These are phyloP conservation scores for Diaporthe vaccinii DNA, from an alignment of 2,329 filamentous ascomycete genomes.

Conservation along the genomic window DNA sequence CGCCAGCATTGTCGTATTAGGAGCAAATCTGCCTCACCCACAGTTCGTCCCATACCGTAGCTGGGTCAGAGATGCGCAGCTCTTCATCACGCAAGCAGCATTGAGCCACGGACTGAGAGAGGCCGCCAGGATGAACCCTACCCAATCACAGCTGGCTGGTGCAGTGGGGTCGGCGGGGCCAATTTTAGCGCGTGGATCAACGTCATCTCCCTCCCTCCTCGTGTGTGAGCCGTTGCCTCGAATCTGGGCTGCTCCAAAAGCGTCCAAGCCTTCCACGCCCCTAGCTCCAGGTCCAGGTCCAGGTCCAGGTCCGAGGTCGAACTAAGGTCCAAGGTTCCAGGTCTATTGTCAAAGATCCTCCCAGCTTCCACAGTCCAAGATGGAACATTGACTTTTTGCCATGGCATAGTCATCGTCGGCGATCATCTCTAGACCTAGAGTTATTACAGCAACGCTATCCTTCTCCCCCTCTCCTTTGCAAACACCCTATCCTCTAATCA, in stretches of 20 bases:
- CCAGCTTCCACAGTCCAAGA: not conserved
- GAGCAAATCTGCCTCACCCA: not conserved
- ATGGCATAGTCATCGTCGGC: constrained; percentile 15
- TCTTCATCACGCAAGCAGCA: not conserved
- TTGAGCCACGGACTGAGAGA: not conserved
- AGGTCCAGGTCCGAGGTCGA: not conserved
- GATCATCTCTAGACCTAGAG: constrained; percentile 25
- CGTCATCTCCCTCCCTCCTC: constrained; percentile 30
- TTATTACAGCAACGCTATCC: constrained; percentile 5
- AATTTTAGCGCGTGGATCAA: constrained; percentile 34
- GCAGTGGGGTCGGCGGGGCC: constrained; percentile 17
- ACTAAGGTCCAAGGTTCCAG: not conserved
- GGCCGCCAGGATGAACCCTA: constrained; percentile 11
- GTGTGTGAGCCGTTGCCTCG: not conserved
- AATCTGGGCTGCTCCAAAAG: not conserved
- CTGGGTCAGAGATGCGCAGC: not conserved
- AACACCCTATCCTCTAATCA: not conserved
- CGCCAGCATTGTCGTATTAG: not conserved
- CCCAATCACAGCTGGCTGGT: constrained; percentile 20
- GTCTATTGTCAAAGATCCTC: not conserved
- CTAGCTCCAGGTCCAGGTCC: constrained; percentile 22
- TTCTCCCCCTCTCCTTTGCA: not conserved
- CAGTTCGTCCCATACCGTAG: not conserved
- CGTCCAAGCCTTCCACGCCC: constrained; percentile 6
- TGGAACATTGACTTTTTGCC: constrained; percentile 4